phyloP scores from a whole-genome alignment of 768 basidiomycete genomes.

The Roridomyces roridus region DNA sequence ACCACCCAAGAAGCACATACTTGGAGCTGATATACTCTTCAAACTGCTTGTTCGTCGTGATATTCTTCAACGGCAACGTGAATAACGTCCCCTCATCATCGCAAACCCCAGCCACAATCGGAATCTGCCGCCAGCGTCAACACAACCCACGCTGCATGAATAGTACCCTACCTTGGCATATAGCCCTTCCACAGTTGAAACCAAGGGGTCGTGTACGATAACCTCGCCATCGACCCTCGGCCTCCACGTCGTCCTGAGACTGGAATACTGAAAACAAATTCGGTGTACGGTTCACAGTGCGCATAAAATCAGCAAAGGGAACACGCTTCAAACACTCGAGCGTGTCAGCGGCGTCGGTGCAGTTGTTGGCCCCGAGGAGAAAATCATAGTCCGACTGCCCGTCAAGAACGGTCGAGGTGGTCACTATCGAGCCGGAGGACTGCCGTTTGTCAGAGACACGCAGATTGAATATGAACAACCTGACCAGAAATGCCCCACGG shows the following conservation, averaged over 20 bases:
- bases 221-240: conserved; percentile 48
- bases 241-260: conserved; percentile 39
- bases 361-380: conserved; percentile 18
- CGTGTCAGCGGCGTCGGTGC: conserved; percentile 31
- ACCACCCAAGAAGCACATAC: no score
- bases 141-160: conserved; percentile 9
- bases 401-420: background rate
- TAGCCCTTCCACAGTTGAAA: conserved; percentile 37
- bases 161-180: conserved; percentile 29
- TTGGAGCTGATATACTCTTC: conserved; percentile 6
- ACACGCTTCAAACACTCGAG: conserved; percentile 39
- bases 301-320: conserved; percentile 33
- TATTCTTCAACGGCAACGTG: background rate
- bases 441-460: background rate
- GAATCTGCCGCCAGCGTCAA: conserved; percentile 19
- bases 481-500: conserved; percentile 14
- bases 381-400: background rate
- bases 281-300: conserved; percentile 39
- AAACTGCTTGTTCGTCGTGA: conserved; percentile 23
- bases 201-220: conserved; percentile 37
- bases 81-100: conserved; percentile 48
- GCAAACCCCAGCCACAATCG: conserved; percentile 40
- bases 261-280: conserved; percentile 34
- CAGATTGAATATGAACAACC: background rate
- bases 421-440: background rate